Base-by-base conservation (phyloP, 257 asterid species). In the Fraxinus pennsylvanica region DNA sequence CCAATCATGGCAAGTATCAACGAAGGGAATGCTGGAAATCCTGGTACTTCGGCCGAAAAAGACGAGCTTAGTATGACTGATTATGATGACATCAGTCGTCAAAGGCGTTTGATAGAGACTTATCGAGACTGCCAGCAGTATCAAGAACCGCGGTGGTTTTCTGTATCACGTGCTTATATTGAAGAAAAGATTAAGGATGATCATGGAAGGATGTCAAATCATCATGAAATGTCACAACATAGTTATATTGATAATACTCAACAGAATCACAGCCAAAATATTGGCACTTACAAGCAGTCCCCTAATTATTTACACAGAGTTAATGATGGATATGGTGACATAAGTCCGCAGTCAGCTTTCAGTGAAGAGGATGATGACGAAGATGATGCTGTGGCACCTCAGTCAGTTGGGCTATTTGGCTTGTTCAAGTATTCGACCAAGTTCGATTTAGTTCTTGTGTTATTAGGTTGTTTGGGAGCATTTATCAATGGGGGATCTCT, bases 401-500 rank as follows among this genome's bases (percentile, higher is more conserved):
- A 77, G 73, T 70, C 90, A 4, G 90, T 86, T 6, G 91, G 97
- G 50, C 63, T 93, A 21, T 81, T 91, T 2, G 84, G 90, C 74
- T 82, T 93, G 81, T 93, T 93, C 65, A 91, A 90, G 83, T 93
- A 93, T 75, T 83, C 98, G 7, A 89, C 88, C 59, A 89, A 79
- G 84, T 78, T 89, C 38, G 98, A 93, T 81, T 59, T 89, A 30
- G 8, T 93, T 35, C 87, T 93, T 9, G 88, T 93, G 59, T 45
- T 90, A 33, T 86, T 93, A 54, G 98, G 98, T 67, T 86, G 93
- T 76, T 36, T 91, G 13, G 97, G 98, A 77, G 97, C 97, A 79
- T 63, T 93, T 0, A 88, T 93, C 78, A 90, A 91, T 67, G 98
- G 98, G 66, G 98, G 98, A 57, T 90, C 98, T 29, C 94, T 93